Evolutionary conservation across 164 flowering plant genomes (phyloP), one percentile per base, ranked within the genome.

Genomic region (Magnolia officinalis): DNA sequence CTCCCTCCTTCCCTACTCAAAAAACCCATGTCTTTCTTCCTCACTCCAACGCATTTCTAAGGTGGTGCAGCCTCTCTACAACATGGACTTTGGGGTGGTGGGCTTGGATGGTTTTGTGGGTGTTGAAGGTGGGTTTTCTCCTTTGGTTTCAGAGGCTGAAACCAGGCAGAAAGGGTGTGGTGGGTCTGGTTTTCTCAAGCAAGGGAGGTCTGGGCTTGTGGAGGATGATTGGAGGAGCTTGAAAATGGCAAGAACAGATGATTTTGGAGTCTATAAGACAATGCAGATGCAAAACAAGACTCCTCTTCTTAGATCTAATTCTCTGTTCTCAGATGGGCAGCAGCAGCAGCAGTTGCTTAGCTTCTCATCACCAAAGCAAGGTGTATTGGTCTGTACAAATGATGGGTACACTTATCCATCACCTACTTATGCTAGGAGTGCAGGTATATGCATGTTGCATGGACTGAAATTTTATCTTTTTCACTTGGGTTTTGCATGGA

Each of bases 321-420:
- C 84, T 78, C 37, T 78, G 10, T 82, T 83, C 82, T 70, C 83
- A 75, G 84, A 86, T 69, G 87, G 78, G 52, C 71, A 68, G 71
- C 71, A 68, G 71, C 91, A 89, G 20, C 83, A 77, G 45, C 86
- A 77, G 45, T 85, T 89, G 91, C 86, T 91, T 37, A 85, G 91
- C 83, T 91, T 91, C 85, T 86, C 95, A 66, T 82, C 90, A 20
- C 90, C 92, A 63, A 87, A 85, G 75, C 72, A 88, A 70, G 89
- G 87, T 29, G 72, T 81, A 78, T 37, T 74, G 8, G 51, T 70
- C 49, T 67, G 78, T 13, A 76, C 24, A 23, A 58, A 29, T 68
- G 80, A 79, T 61, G 70, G 75, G 4, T 82, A 80, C 77, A 81
- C 77, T 71, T 82, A 78, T 29, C 45, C 86, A 8, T 58, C 83